Conservation (phyloP, 2,329 filamentous ascomycete genomes). For the Didymella keratinophila region DNA sequence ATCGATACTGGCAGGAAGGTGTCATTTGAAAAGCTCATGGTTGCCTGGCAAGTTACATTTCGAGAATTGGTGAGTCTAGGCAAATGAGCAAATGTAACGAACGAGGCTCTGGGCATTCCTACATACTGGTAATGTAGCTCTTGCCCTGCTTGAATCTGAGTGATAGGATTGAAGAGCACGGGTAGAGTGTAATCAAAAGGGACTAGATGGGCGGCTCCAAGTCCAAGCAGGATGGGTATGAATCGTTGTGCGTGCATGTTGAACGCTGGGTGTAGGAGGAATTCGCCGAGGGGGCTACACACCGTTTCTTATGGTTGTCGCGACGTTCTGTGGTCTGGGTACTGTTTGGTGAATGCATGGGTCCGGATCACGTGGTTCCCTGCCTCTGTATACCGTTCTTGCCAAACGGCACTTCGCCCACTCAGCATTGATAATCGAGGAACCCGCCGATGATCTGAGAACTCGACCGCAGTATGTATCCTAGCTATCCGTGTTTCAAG, state of each 20-base stretch:
- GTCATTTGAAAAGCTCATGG: slow-evolving; percentile 3
- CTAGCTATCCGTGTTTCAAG: slow-evolving; percentile 4
- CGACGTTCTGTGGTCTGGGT: too few species aligned
- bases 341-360: too few species aligned
- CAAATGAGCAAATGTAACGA: background rate
- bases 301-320: too few species aligned
- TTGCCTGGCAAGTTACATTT: slow-evolving; percentile 2
- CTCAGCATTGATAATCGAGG: background rate
- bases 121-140: slow-evolving; percentile 3
- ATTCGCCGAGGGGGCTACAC: too few species aligned
- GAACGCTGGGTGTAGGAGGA: too few species aligned
- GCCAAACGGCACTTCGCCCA: background rate
- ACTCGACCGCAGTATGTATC: background rate
- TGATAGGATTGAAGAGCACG: background rate
- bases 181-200: slow-evolving; percentile 9
- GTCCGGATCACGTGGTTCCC: too few species aligned
- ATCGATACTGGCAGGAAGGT: slow-evolving; percentile 1
- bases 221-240: background rate
- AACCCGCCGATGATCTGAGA: background rate
- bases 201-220: slow-evolving; percentile 2
- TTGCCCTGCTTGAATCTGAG: slow-evolving; percentile 1
- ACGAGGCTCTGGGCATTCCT: background rate
- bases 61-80: slow-evolving; percentile 1
- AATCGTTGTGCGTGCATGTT: background rate
- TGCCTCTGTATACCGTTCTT: background rate